These are phyloP conservation scores for Chrysanthemum seticuspe DNA, from an alignment of 129 eudicot genomes.

Conservation along the genomic window DNA sequence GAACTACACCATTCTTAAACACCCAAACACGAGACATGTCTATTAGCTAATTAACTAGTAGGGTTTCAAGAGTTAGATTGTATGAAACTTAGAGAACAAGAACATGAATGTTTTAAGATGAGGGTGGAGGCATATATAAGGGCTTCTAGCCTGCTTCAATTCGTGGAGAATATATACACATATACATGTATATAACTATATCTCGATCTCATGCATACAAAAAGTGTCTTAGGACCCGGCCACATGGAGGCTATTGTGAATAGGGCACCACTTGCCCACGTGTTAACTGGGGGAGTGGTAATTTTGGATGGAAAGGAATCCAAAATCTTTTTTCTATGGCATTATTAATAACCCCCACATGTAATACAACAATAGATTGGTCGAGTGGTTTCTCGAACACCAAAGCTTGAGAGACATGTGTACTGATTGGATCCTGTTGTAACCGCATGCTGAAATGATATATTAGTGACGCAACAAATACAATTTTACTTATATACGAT, in stretches of 20 bases:
- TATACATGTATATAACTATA: neutral
- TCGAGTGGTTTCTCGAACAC: constrained; percentile 17
- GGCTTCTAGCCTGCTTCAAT: constrained; percentile 20
- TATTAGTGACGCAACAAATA: neutral
- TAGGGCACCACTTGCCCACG: constrained; percentile 32
- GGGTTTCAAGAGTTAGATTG: neutral
- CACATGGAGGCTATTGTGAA: neutral
- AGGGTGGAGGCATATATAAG: constrained; percentile 43
- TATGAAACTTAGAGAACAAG: constrained; percentile 11
- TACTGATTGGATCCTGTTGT: constrained; percentile 15
- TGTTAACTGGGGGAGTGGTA: constrained; percentile 23
- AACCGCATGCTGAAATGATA: constrained; percentile 23
- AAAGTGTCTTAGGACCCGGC: too few species aligned
- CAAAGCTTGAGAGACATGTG: neutral
- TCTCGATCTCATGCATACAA: too few species aligned
- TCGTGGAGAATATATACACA: constrained; percentile 14
- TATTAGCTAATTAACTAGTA: neutral
- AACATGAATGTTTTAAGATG: constrained; percentile 21
- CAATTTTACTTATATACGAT: neutral
- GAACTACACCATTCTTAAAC: constrained; percentile 83
- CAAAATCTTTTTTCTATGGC: constrained; percentile 18
- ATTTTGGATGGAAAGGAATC: constrained; percentile 23
- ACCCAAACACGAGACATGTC: constrained; percentile 96
- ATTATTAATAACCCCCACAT: constrained; percentile 15
- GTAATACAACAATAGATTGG: constrained; percentile 15